These are phyloP conservation scores for Chara braunii DNA, from an alignment of 139 green algal genomes.

Conservation along the genomic window DNA sequence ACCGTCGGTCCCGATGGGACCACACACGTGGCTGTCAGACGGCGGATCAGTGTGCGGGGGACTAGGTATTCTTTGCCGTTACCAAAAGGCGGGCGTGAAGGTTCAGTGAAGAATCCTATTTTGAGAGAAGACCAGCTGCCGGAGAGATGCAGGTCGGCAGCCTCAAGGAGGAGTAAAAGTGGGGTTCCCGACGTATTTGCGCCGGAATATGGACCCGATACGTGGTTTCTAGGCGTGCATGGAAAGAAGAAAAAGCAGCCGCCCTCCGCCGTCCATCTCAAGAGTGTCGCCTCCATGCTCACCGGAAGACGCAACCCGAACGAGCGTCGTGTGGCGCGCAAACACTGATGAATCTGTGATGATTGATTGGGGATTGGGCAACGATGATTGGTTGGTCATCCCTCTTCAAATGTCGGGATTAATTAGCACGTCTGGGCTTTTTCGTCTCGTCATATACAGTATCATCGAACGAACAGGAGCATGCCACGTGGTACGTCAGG, in stretches of 20 bases:
- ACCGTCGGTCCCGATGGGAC: conserved; percentile 52
- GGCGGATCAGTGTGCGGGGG: conserved; percentile 68
- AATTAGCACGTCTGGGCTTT: conserved; percentile 1
- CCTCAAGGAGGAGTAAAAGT: background rate
- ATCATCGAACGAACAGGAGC: background rate
- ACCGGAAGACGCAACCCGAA: background rate
- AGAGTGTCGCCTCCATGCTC: background rate
- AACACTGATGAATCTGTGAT: background rate
- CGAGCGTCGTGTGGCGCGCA: background rate
- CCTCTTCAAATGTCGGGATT: background rate
- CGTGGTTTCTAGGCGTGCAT: background rate
- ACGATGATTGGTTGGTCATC: no score
- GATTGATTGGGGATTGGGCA: no score
- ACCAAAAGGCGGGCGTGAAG: conserved; percentile 65
- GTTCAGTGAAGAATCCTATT: conserved; percentile 58
- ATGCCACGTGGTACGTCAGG: no score
- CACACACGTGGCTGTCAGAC: conserved; percentile 69
- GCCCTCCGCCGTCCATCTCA: background rate
- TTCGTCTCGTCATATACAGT: background rate
- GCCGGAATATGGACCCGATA: background rate
- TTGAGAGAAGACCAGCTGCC: conserved; percentile 79
- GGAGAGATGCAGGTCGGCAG: background rate
- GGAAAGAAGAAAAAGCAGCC: background rate
- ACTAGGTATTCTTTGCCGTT: conserved; percentile 81
- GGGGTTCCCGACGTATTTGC: background rate